Percentiles rank a stretch among this genome's conserved stretches.
These are phyloP conservation scores for Asterionellopsis glacialis DNA, from an alignment of 108 stramenopile species.

Conservation along the genomic window DNA sequence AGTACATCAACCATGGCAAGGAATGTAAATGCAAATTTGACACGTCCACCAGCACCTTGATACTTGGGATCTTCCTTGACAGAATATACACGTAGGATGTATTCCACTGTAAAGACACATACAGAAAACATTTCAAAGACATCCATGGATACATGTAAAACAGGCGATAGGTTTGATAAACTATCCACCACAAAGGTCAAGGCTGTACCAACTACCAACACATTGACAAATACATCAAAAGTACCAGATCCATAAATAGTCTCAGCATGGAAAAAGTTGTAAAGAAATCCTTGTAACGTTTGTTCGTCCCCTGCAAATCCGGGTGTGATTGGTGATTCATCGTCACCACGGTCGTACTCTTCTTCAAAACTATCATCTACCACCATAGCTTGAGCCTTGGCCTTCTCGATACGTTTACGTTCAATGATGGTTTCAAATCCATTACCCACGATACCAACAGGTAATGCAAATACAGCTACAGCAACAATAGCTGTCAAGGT, in stretches of 20 bases:
- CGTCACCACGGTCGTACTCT: slow-evolving; percentile 3
- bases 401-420: slow-evolving; percentile 21
- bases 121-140: slow-evolving; percentile 64
- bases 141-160: slow-evolving; percentile 30
- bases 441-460: slow-evolving; percentile 83
- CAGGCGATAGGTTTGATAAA: slow-evolving; percentile 6
- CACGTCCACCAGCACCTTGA: slow-evolving; percentile 11
- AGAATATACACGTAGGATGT: slow-evolving; percentile 43
- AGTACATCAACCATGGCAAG: slow-evolving; percentile 73
- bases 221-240: slow-evolving; percentile 38
- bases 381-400: slow-evolving; percentile 6
- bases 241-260: slow-evolving; percentile 17
- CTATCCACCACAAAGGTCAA: slow-evolving; percentile 74
- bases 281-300: slow-evolving; percentile 36
- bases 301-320: slow-evolving; percentile 23
- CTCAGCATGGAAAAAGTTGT: slow-evolving; percentile 64
- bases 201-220: slow-evolving; percentile 54
- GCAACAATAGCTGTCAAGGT: slow-evolving; percentile 88
- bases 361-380: slow-evolving; percentile 10
- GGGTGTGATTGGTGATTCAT: slow-evolving; percentile 6
- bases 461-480: slow-evolving; percentile 85
- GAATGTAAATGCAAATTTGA: slow-evolving; percentile 30
- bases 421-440: slow-evolving; percentile 84
- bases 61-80: slow-evolving; percentile 59
- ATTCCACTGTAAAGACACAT: slow-evolving; percentile 67